Base-by-base conservation (phyloP, 2,329 filamentous ascomycete species). In the Cordyceps farinosa region DNA sequence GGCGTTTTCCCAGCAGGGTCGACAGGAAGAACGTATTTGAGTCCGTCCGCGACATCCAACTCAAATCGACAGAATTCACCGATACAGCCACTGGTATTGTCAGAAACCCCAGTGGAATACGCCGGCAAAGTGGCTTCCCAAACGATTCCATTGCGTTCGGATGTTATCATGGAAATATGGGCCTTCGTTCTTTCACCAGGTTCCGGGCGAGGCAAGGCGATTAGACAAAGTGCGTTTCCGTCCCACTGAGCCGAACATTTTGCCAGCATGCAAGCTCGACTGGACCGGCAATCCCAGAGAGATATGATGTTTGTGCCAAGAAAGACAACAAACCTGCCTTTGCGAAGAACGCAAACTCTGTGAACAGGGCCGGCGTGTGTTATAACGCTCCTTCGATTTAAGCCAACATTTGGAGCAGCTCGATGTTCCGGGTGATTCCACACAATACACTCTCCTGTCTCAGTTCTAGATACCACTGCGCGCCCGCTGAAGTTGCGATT, bases 101-200 rank as follows among this genome's bases (percentile, higher is more conserved):
- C 63, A 10, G 64, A 67, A 3, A 70, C 66, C 13, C 71, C 69
- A 47, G 71, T 69, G 27, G 71, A 70, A 59, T 80, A 80, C 5
- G 76, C 72, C 0, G 90, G 89, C 17, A 92, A 76, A 22, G 79
- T 78, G 27, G 95, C 75, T 73, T 95, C 87, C 92, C 92, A 97
- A 0, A 92, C 90, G 52, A 95, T 80, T 0, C 92, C 92, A 61
- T 86, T 84, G 78, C 91, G 88, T 64, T 90, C 86, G 1, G 91
- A 91, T 15, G 87, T 91, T 51, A 97, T 85, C 0, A 90, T 92
- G n/a, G 90, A 91, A 64, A 97, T 83, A 71, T 96, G 90, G 2
- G 84, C 85, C 27, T 83, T 76, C 2, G 83, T 79, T 34, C 81
- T 82, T 10, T 85, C 78, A 53, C 84, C 80, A 8, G 80, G 79